Base-by-base conservation (phyloP, 177 flowering plant genomes). In the Tripterygium wilfordii region DNA sequence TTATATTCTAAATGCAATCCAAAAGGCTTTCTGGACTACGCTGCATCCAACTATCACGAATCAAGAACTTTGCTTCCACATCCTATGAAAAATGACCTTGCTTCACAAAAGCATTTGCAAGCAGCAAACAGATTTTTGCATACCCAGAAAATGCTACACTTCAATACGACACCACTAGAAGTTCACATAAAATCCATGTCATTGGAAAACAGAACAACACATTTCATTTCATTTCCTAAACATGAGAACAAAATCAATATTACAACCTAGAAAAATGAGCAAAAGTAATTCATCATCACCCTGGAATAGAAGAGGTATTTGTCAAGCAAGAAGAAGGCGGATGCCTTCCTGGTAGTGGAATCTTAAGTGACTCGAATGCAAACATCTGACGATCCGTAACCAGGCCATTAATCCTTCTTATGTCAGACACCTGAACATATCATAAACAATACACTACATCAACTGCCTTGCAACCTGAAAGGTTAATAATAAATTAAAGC, bases 361-460 rank as follows among this genome's bases (percentile, higher is more conserved):
- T 82, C 31, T 70, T 81, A 21, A 88, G 68, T 4, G 85, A 51
- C 69, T 77, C 77, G 40, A 71, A 91, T 47, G 83, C 94, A 72
- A 85, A 88, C 90, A 88, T 85, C 64, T 85, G 95, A 61, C 62
- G 80, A 66, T 88, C 96, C 1, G 94, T 75, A 20, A 71, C 78
- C 59, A 88, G 67, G 9, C 90, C 86, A 68, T 88, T 88, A 65
- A 85, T 57, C 70, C 68, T 75, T 58, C 72, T 88, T 26, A 88
- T 77, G 54, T 88, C 96, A 21, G 90, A 82, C 50, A 85, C 96
- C 96, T 88, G 52, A 7, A 29, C 16, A 17, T 14, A 48, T 35
- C 1, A 21, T 19, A 42, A 28, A 45, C 15, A 12, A 25, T 26
- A 53, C 64, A 45, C 55, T 56, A 53, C 6, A 69, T 49, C 14